Percentiles rank a stretch among this genome's conserved stretches.
These are phyloP conservation scores for Aspergillus transmontanensis DNA, from an alignment of 2,329 filamentous ascomycete species.

Conservation along the genomic window DNA sequence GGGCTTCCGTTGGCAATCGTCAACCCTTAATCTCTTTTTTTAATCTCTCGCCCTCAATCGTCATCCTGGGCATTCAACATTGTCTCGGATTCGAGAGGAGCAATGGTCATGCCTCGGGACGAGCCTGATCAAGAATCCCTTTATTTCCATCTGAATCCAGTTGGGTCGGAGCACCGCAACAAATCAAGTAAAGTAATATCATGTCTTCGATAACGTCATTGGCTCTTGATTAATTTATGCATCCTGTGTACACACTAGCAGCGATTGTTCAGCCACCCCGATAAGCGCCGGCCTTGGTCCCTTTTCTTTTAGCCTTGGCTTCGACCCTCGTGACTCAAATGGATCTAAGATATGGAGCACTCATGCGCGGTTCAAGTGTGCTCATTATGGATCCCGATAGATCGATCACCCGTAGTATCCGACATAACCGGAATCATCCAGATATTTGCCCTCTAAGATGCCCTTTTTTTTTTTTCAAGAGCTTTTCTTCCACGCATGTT, in stretches of 20 bases:
- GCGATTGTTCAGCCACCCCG: conserved; percentile 9
- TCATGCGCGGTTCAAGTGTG: background rate
- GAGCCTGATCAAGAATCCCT: background rate
- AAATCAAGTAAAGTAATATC: background rate
- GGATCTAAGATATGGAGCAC: background rate
- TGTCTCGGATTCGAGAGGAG: background rate
- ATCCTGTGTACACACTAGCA: background rate
- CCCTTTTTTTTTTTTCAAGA: background rate
- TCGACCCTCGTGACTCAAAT: background rate
- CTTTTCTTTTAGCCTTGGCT: background rate
- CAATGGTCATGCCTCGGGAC: background rate
- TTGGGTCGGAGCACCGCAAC: background rate
- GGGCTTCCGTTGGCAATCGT: conserved; percentile 4
- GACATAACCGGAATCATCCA: background rate
- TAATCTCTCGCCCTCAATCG: background rate
- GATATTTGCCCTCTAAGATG: background rate
- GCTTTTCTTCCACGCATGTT: conserved; percentile 39
- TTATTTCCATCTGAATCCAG: too few species aligned
- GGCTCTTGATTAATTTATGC: background rate
- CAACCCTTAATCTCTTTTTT: background rate
- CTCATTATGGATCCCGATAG: background rate
- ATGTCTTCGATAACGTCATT: conserved; percentile 4
- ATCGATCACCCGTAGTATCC: background rate
- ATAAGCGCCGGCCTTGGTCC: background rate
- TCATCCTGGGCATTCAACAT: background rate